Evolutionary conservation across 208 protist genomes (phyloP).

Genomic region (Leishmania turanica): DNA sequence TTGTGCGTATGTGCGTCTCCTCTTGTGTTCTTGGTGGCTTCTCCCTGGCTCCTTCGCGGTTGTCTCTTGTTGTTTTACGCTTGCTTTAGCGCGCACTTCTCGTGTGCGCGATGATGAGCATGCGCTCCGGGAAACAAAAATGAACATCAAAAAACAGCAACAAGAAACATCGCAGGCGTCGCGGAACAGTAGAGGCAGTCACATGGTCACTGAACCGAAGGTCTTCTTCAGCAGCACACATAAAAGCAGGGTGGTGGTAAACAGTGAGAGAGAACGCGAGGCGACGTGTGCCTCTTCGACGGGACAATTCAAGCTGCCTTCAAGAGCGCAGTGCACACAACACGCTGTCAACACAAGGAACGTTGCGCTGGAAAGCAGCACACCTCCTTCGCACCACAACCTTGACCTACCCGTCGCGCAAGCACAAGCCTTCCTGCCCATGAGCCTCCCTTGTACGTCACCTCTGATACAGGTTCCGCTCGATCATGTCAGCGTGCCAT

Average conservation of each 20-base stretch:
- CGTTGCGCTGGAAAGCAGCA: not conserved
- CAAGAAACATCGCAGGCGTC: too few relatives aligned
- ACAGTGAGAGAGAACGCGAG: not conserved
- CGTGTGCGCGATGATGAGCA: not conserved
- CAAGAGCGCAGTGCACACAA: not conserved
- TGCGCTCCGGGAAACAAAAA: not conserved
- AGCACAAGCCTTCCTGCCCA: not conserved
- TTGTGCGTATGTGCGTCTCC: slow-evolving; percentile 13
- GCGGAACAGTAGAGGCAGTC: not conserved
- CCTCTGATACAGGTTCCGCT: not conserved
- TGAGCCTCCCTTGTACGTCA: not conserved
- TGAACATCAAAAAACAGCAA: not conserved
- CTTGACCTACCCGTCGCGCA: not conserved
- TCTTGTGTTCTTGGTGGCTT: not conserved
- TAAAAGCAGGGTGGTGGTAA: not conserved
- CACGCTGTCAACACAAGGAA: not conserved
- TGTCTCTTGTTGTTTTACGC: not conserved
- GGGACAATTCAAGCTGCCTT: not conserved
- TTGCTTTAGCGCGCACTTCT: not conserved
- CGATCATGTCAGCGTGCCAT: not conserved
- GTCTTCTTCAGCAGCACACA: not conserved
- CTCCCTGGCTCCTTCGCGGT: not conserved
- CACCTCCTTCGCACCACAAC: not conserved
- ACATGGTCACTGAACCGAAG: not conserved
- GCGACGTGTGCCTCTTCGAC: not conserved